phyloP scores from a whole-genome alignment of 768 basidiomycete species.

The Macrolepiota dolichaula region DNA sequence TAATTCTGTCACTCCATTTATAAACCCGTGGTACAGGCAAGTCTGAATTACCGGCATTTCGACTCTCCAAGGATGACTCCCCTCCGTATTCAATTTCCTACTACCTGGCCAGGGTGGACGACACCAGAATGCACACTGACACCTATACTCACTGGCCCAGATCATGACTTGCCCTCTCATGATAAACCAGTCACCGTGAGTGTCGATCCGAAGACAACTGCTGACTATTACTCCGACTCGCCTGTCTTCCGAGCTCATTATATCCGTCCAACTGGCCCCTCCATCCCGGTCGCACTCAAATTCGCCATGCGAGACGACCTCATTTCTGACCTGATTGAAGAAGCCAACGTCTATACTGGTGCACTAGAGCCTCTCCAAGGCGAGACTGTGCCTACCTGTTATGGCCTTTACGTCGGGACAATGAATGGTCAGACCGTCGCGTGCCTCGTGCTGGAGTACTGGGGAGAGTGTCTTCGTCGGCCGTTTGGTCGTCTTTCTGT shows the following conservation, averaged over 20 bases:
- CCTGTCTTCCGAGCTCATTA: conserved; percentile 30
- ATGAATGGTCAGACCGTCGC: conserved; percentile 29
- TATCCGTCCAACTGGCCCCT: conserved; percentile 14
- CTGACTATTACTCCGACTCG: conserved; percentile 34
- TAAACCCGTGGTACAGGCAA: conserved; percentile 3
- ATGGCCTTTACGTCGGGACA: conserved; percentile 31
- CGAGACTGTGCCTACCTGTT: conserved; percentile 26
- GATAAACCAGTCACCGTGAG: conserved; percentile 20
- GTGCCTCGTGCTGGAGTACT: conserved; percentile 34
- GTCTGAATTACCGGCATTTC: background rate
- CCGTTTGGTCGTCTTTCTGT: conserved; percentile 27
- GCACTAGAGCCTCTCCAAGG: conserved; percentile 30
- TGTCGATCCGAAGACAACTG: conserved; percentile 26
- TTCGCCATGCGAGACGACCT: conserved; percentile 38
- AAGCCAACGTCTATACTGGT: conserved; percentile 30
- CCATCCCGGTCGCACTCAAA: conserved; percentile 26
- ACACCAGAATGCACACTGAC: conserved; percentile 26
- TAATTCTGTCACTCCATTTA: conserved; percentile 3
- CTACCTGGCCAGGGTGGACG: conserved; percentile 34
- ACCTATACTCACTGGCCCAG: conserved; percentile 13
- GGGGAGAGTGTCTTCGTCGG: conserved; percentile 30
- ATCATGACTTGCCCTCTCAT: conserved; percentile 1
- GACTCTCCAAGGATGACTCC: conserved; percentile 18
- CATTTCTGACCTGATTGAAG: conserved; percentile 28
- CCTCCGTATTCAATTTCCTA: conserved; percentile 31